Evolutionary conservation across 2,329 filamentous ascomycete genomes (phyloP), one percentile per base, ranked within the genome.

Genomic region (Penicillium sp.): DNA sequence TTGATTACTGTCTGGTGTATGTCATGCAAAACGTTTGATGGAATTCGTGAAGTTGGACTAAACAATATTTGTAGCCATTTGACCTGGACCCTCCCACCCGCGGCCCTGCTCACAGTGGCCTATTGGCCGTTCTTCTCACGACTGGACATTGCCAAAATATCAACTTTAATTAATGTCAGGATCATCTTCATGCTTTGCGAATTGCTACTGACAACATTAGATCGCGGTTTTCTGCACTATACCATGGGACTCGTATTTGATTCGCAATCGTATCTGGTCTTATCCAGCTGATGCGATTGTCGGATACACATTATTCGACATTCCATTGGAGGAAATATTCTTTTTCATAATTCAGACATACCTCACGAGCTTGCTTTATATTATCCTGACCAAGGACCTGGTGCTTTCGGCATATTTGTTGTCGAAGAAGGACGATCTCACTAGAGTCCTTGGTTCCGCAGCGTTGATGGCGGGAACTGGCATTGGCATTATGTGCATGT

Each of bases 311-410:
- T 69, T 90, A 16, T 84, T 84, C 65, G 77, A 78, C n/a, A 89
- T 92, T 19, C 89, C 89, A 0, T 71, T 82, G 4, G 89, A 92
- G 67, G 89, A 92, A 69, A 73, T 91, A 4, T 91, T 91, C 75
- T 92, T 92, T 80, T 92, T 92, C 70, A 74, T 90, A 21, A 84
- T 92, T 25, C 89, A 92, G 73, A 91, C 89, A 1, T 91, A 90
- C 72, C 89, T 85, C 42, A 70, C 69, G 11, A 54, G 66, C 67
- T 74, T 91, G 50, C 69, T 92, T 9, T 92, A 91, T 66, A 78
- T 90, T 10, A 73, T 91, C 1, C 71, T 88, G 21, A 90, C 82
- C 73, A 90, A 89, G 69, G 80, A 85, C 1, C 79, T 81, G 11
- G 77, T 89, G 8, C 80, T 88, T 55, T 77, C 83, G 2, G 71